These are phyloP conservation scores for Cystobasidium ongulense DNA, from an alignment of 768 basidiomycete species.

Conservation along the genomic window DNA sequence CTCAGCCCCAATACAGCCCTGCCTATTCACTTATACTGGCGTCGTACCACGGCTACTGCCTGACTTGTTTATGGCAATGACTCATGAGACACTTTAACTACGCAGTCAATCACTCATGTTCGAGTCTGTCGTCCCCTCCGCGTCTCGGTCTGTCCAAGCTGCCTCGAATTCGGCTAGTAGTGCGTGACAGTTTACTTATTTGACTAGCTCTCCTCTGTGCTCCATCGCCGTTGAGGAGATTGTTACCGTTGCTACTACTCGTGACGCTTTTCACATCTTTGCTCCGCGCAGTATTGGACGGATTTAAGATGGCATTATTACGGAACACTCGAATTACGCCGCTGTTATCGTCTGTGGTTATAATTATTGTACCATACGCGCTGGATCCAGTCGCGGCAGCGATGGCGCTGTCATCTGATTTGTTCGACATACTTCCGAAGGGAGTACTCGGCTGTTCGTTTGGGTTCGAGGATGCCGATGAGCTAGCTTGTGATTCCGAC, in stretches of 20 bases:
- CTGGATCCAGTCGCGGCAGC: neutral
- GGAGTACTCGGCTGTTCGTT: neutral
- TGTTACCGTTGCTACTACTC: neutral
- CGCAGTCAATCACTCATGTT: neutral
- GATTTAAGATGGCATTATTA: neutral
- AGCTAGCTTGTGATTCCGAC: neutral
- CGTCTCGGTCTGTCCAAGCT: neutral
- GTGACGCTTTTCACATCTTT: neutral
- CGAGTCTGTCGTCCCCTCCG: neutral
- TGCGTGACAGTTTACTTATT: neutral
- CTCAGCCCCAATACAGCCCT: no score
- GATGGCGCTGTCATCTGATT: neutral
- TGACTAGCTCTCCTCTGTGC: slow-evolving; percentile 2
- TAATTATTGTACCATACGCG: slow-evolving; percentile 17
- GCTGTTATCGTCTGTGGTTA: slow-evolving; percentile 25
- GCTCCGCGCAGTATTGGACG: neutral
- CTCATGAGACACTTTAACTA: no score
- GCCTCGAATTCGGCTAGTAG: neutral
- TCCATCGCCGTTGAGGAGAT: neutral
- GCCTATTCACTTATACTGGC: no score
- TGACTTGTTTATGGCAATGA: no score
- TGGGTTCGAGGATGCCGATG: neutral
- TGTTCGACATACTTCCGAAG: neutral
- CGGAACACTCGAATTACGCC: slow-evolving; percentile 14
- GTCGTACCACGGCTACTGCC: no score